A percentile compares a stretch with the other conserved stretches of the same genome.
phyloP scores from a whole-genome alignment of 1,139 yeast genomes.

The Saccharomyces hybrid region DNA sequence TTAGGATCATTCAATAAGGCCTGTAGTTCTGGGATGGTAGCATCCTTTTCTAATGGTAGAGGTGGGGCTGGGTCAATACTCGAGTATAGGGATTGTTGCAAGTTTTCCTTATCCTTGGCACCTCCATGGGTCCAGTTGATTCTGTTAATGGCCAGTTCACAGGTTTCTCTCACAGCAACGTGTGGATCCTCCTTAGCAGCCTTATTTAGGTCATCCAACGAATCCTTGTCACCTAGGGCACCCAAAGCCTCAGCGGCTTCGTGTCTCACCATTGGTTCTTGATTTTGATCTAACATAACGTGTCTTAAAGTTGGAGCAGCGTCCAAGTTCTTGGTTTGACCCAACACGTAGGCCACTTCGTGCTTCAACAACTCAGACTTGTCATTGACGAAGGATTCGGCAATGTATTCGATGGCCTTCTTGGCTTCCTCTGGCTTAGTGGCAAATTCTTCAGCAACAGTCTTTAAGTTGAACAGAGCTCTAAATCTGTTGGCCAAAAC shows the following conservation, averaged over 20 bases:
- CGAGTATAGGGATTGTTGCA: constrained; percentile 70
- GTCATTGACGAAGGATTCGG: constrained; percentile 67
- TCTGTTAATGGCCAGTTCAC: constrained; percentile 93
- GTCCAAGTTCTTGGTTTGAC: constrained; percentile 79
- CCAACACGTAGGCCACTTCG: constrained; percentile 97
- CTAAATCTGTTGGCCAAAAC: constrained; percentile 83
- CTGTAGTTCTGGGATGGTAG: constrained; percentile 57
- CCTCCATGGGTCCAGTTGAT: constrained; percentile 86
- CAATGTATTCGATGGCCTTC: constrained; percentile 74
- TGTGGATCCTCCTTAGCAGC: constrained; percentile 68
- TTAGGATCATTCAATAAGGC: constrained; percentile 65
- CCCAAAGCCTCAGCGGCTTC: constrained; percentile 99
- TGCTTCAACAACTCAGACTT: constrained; percentile 87
- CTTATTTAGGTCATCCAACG: constrained; percentile 59
- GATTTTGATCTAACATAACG: constrained; percentile 59
- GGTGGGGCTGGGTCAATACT: constrained; percentile 99
- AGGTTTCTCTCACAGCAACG: constrained; percentile 89
- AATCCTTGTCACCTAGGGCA: constrained; percentile 78
- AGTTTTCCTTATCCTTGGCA: constrained; percentile 49
- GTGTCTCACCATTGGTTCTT: constrained; percentile 95
- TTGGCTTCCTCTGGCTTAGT: constrained; percentile 45
- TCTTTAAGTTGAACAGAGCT: constrained; percentile 85
- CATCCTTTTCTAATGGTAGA: constrained; percentile 54
- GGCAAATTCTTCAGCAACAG: constrained; percentile 60
- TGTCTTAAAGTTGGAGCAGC: constrained; percentile 70